Conservation (phyloP, 352 stramenopile genomes). For the Globisporangium camurandrum region DNA sequence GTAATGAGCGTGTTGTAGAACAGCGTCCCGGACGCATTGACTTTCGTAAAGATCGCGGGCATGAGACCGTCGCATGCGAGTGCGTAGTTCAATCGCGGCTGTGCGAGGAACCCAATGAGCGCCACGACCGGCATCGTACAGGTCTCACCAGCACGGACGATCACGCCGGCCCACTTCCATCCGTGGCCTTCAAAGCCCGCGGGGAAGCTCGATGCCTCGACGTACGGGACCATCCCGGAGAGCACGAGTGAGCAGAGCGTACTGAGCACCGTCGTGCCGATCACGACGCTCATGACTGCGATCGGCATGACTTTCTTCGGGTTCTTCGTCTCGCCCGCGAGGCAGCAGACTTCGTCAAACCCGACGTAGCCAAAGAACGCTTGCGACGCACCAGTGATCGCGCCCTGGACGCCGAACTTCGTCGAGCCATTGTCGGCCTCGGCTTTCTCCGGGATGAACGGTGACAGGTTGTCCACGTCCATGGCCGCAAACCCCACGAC, state of each 20-base stretch:
- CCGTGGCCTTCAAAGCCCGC: conserved; percentile 40
- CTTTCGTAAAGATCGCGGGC: conserved; percentile 77
- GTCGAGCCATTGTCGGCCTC: conserved; percentile 15
- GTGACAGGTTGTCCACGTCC: conserved; percentile 68
- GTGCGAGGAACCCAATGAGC: conserved; percentile 91
- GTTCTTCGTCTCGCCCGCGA: conserved; percentile 77
- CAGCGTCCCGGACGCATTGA: conserved; percentile 70
- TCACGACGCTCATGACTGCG: conserved; percentile 72
- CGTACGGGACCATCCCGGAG: conserved; percentile 63
- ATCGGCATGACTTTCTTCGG: conserved; percentile 71
- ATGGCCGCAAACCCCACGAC: conserved; percentile 75
- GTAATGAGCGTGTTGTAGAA: conserved; percentile 73
- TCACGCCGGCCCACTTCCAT: conserved; percentile 33
- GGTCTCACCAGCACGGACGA: conserved; percentile 52
- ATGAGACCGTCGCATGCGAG: conserved; percentile 92
- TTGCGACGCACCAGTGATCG: conserved; percentile 78
- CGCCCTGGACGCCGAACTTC: conserved; percentile 43
- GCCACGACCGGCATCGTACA: conserved; percentile 92
- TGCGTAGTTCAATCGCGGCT: conserved; percentile 90
- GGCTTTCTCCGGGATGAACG: conserved; percentile 56
- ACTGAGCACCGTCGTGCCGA: conserved; percentile 60
- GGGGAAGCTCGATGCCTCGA: conserved; percentile 35
- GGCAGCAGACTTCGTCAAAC: conserved; percentile 92
- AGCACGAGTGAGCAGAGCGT: conserved; percentile 79
- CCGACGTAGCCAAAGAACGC: conserved; percentile 93